Percentiles rank a stretch among this genome's conserved stretches.
phyloP scores from a whole-genome alignment of 2,329 filamentous ascomycete genomes.

The Albifimbria verrucaria region DNA sequence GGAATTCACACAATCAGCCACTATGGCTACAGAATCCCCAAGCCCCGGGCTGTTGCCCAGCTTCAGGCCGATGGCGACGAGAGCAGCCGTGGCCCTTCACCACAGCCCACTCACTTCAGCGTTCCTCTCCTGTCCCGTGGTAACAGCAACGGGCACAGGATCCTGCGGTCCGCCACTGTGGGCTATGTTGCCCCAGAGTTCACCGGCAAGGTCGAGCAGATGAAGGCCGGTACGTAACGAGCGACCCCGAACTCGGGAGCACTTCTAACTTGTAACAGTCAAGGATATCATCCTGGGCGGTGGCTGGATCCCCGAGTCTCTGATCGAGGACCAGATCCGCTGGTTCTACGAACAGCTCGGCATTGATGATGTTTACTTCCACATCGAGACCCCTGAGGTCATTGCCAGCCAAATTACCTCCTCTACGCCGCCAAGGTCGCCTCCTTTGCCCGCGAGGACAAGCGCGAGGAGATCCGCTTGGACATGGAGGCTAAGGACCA shows the following conservation, averaged over 20 bases:
- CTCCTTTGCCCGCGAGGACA: slow-evolving; percentile 88
- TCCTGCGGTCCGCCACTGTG: slow-evolving; percentile 83
- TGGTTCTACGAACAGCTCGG: slow-evolving; percentile 99
- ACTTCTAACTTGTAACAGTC: slow-evolving; percentile 47
- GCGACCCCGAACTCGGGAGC: neutral
- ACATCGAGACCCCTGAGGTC: slow-evolving; percentile 79
- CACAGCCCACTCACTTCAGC: slow-evolving; percentile 82
- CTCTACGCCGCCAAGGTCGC: slow-evolving; percentile 97
- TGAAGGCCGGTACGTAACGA: slow-evolving; percentile 63
- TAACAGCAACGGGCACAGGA: slow-evolving; percentile 62
- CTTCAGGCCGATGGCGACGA: slow-evolving; percentile 37
- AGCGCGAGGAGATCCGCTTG: slow-evolving; percentile 87
- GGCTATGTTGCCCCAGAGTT: slow-evolving; percentile 96
- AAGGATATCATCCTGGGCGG: slow-evolving; percentile 75
- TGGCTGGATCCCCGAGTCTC: slow-evolving; percentile 80
- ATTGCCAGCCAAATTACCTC: slow-evolving; percentile 95
- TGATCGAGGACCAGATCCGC: slow-evolving; percentile 79
- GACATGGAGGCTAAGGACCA: slow-evolving; percentile 95
- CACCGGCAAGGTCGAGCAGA: slow-evolving; percentile 87
- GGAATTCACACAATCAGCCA: slow-evolving; percentile 19
- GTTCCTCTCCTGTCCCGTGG: slow-evolving; percentile 55
- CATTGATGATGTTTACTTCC: slow-evolving; percentile 98
- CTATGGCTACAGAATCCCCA: slow-evolving; percentile 24
- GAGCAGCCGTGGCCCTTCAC: slow-evolving; percentile 68
- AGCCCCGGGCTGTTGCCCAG: slow-evolving; percentile 39